phyloP scores from a whole-genome alignment of 2,329 filamentous ascomycete species.

The Fusarium pseudograminearum region DNA sequence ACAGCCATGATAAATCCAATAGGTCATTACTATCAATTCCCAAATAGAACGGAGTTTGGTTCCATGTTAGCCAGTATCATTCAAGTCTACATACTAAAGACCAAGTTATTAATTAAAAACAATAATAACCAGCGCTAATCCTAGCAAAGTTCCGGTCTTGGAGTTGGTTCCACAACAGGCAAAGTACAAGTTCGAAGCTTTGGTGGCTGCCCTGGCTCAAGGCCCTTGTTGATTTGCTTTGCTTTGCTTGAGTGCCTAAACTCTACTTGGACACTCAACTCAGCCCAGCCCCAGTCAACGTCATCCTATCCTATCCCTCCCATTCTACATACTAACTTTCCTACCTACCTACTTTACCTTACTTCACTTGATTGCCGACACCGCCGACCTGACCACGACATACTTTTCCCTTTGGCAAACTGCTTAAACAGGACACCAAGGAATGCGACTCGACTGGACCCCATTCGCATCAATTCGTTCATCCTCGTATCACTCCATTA shows the following conservation, averaged over 20 bases:
- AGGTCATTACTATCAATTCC: not conserved
- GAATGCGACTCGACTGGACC: slow-evolving; percentile 41
- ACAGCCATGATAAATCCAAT: not conserved
- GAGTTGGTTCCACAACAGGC: slow-evolving; percentile 18
- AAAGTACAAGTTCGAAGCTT: slow-evolving; percentile 14
- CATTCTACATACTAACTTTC: slow-evolving; percentile 22
- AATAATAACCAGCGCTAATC: slow-evolving; percentile 10
- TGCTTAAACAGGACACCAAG: slow-evolving; percentile 6
- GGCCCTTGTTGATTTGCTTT: not conserved
- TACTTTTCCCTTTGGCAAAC: slow-evolving; percentile 2
- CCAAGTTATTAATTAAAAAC: not conserved
- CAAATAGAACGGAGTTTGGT: not conserved
- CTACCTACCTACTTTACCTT: slow-evolving; percentile 9
- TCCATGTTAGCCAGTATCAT: not conserved
- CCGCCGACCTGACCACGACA: slow-evolving; percentile 34
- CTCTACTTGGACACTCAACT: slow-evolving; percentile 13
- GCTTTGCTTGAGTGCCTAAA: not conserved
- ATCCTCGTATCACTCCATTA: slow-evolving; percentile 23
- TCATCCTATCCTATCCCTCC: slow-evolving; percentile 41
- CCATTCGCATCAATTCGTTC: slow-evolving; percentile 16
- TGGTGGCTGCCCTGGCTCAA: not conserved
- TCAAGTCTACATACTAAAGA: not conserved
- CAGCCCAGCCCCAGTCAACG: slow-evolving; percentile 42
- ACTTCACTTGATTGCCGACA: slow-evolving; percentile 24
- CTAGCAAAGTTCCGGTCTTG: not conserved